Base-by-base conservation (phyloP, 2,329 filamentous ascomycete species). In the Alternaria triticina region DNA sequence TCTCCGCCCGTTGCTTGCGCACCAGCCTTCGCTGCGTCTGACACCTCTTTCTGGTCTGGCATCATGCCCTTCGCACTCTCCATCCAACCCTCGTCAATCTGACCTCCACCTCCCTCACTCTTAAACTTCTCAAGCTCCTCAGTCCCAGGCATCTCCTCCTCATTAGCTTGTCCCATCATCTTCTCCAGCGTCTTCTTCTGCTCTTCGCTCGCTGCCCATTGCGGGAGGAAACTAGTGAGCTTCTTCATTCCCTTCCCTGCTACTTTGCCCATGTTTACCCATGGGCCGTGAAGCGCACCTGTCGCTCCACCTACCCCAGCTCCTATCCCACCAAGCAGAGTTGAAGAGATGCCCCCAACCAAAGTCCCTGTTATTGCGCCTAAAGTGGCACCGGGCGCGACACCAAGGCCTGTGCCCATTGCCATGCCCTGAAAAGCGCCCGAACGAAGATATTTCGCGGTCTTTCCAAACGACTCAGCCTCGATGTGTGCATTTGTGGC, bases 401-500 rank as follows among this genome's bases (percentile, higher is more conserved):
- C 65, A 23, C 70, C 70, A 15, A 73, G 60, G 10, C 70, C 70
- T 15, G 70, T 66, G 11, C 70, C 70, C 22, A 69, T 63, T 8
- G 69, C 68, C 66, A 70, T 67, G n/a, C 70, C 70, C 22, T 73
- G 70, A 25, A 72, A 73, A 0, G 70, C 60, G 4, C 70, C 70
- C 11, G 70, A 73, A 23, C 68, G 69, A 17, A 72, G 58, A 57
- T 73, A 73, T 15, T 67, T 70, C 55, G 70, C 70, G n/a, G 70
- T 72, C 44, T 73, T 73, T 12, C 70, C 70, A 12, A 73, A 66
- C 1, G 70, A 72, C 45, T 72, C 69, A 5, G 70, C 70, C 56
- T 72, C 68, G 6, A 73, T 65, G 28, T 72, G 66, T 20, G 64
- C 61, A 17, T 73, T 65, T 15, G 70, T 64, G 13, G 70, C 69